Conservation (phyloP, 805 yeast species). For the Metschnikowia proteae region DNA sequence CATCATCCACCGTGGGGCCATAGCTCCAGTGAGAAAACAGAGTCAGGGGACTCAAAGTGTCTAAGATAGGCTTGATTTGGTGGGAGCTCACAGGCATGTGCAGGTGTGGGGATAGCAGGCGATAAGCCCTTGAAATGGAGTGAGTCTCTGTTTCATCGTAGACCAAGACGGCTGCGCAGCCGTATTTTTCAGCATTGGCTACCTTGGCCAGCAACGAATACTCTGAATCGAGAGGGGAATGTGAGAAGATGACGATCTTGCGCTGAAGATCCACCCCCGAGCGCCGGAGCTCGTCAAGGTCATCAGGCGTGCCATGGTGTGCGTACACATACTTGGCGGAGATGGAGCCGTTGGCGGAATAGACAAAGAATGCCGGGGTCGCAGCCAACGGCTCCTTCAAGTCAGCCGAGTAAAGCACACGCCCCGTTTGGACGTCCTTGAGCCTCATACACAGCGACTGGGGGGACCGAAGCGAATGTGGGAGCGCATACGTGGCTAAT, state of each 20-base stretch:
- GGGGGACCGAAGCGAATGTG: constrained; percentile 20
- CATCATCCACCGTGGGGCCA: constrained; percentile 9
- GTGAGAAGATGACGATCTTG: constrained; percentile 30
- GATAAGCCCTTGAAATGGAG: constrained; percentile 14
- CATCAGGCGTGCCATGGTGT: constrained; percentile 29
- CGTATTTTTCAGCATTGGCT: constrained; percentile 10
- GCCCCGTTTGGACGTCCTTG: constrained; percentile 18
- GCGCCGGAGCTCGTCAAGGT: constrained; percentile 22
- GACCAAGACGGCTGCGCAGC: constrained; percentile 15
- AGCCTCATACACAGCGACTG: constrained; percentile 24
- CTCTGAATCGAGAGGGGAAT: constrained; percentile 4
- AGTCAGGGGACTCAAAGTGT: constrained; percentile 8
- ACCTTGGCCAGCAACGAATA: constrained; percentile 14
- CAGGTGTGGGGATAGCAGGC: background rate
- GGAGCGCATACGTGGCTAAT: constrained; percentile 12
- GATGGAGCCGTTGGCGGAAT: constrained; percentile 26
- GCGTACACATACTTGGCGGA: constrained; percentile 26
- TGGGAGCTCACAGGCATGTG: constrained; percentile 16
- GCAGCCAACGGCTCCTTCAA: constrained; percentile 22
- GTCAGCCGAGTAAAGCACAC: constrained; percentile 25
- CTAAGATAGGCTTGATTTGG: constrained; percentile 14
- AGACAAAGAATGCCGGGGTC: constrained; percentile 32
- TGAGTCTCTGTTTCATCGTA: constrained; percentile 10
- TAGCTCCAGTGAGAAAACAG: constrained; percentile 12
- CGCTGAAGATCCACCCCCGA: constrained; percentile 19